Evolutionary conservation across 2,329 filamentous ascomycete species (phyloP).

Genomic region (Ophiostoma quercus): DNA sequence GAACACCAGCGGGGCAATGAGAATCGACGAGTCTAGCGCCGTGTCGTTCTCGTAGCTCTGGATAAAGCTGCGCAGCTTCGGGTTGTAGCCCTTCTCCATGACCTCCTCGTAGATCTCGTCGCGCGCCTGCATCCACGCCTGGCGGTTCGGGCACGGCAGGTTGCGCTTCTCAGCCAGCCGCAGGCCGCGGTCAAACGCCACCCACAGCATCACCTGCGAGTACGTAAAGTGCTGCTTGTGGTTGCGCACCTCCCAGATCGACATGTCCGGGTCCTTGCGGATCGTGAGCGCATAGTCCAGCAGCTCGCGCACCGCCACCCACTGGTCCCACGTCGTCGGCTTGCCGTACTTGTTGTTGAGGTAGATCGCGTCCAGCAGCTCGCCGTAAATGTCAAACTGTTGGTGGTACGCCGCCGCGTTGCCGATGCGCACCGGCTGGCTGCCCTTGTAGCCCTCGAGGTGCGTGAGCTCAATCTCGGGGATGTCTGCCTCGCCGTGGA

Average conservation of each 20-base stretch:
- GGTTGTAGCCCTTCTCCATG: constrained; percentile 72
- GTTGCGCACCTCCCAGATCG: constrained; percentile 76
- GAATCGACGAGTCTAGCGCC: constrained; percentile 66
- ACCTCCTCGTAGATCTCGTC: constrained; percentile 69
- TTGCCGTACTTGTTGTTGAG: constrained; percentile 76
- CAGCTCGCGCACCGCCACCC: constrained; percentile 65
- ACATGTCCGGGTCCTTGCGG: constrained; percentile 63
- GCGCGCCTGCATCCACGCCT: constrained; percentile 59
- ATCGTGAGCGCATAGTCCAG: constrained; percentile 66
- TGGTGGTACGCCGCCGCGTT: constrained; percentile 72
- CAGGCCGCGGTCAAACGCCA: constrained; percentile 69
- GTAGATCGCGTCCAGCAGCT: constrained; percentile 72
- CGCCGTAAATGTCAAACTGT: constrained; percentile 75
- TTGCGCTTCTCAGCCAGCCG: constrained; percentile 70
- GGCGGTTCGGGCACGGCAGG: constrained; percentile 66
- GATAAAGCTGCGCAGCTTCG: constrained; percentile 62
- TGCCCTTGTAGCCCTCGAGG: constrained; percentile 66
- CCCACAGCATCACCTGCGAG: constrained; percentile 80
- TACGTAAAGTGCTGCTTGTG: constrained; percentile 73
- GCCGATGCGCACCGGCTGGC: constrained; percentile 67
- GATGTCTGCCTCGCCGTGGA: constrained; percentile 68
- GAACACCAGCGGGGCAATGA: constrained; percentile 74
- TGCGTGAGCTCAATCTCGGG: constrained; percentile 64
- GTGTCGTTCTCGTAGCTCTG: constrained; percentile 71
- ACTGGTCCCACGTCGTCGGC: constrained; percentile 70